Conservation (phyloP, 305 asterid species). For the Plantago coronopus region DNA sequence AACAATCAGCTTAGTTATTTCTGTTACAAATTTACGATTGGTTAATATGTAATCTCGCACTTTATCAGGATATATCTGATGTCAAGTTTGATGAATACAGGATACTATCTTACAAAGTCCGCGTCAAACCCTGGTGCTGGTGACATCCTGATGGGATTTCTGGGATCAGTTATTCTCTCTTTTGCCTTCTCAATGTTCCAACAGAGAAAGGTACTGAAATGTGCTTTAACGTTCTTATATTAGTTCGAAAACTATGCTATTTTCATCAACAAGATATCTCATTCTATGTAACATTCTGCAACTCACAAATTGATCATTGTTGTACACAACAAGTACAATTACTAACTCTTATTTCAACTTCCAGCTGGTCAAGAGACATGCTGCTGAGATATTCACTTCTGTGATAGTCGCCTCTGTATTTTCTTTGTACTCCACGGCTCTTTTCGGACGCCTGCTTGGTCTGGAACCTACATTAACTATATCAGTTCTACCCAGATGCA, state of each 20-base stretch:
- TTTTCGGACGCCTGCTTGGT: conserved; percentile 71
- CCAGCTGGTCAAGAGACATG: conserved; percentile 95
- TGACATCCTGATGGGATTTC: conserved; percentile 87
- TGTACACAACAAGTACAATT: background rate
- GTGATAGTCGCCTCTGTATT: conserved; percentile 70
- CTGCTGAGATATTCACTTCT: conserved; percentile 91
- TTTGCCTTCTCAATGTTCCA: conserved; percentile 98
- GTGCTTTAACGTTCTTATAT: background rate
- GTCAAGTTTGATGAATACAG: conserved; percentile 33
- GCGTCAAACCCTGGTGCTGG: conserved; percentile 96
- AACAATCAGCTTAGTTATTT: background rate
- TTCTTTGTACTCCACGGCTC: conserved; percentile 86
- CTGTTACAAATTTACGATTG: background rate
- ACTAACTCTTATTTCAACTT: conserved; percentile 3
- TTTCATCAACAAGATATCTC: too few relatives aligned
- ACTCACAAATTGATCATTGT: background rate
- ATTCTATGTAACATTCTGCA: background rate
- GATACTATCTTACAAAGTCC: conserved; percentile 76
- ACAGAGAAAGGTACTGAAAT: conserved; percentile 71
- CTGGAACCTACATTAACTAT: conserved; percentile 69
- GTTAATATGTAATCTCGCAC: background rate
- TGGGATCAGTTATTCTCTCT: conserved; percentile 93
- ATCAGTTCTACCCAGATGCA: conserved; percentile 92
- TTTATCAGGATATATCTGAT: conserved; percentile 7
- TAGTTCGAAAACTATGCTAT: too few relatives aligned